Evolutionary conservation across 306 rosid genomes (phyloP).

Genomic region (Vigna mungo): DNA sequence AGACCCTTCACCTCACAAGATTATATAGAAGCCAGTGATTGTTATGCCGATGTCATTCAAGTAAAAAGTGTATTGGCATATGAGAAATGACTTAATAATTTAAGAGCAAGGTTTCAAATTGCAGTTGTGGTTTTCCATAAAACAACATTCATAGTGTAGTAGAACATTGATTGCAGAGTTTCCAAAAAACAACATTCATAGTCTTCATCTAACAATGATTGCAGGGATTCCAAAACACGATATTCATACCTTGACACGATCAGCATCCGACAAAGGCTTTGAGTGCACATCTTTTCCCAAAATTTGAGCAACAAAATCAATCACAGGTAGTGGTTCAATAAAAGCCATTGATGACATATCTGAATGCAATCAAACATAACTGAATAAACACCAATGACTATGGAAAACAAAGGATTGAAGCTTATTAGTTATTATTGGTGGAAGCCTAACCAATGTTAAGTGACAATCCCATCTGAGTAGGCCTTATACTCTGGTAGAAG

Average conservation of each 20-base stretch:
- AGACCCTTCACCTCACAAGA: no score
- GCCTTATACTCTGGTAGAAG: conserved; percentile 64
- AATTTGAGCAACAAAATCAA: conserved; percentile 64
- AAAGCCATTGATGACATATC: conserved; percentile 66
- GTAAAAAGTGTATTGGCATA: no score
- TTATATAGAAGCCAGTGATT: no score
- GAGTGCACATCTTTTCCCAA: conserved; percentile 58
- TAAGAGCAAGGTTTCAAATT: no score
- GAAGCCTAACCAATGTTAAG: conserved; percentile 54
- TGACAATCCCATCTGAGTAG: conserved; percentile 64
- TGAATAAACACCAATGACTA: neutral
- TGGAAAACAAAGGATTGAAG: neutral
- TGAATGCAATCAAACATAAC: conserved; percentile 32
- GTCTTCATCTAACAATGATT: conserved; percentile 11
- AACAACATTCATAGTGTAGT: neutral
- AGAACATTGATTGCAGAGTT: neutral
- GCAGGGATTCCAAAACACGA: conserved; percentile 13
- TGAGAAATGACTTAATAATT: no score
- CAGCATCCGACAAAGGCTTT: conserved; percentile 59
- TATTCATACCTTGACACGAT: conserved; percentile 56
- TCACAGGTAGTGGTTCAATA: conserved; percentile 64
- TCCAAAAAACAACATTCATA: neutral
- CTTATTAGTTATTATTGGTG: conserved; percentile 5
- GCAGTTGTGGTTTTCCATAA: neutral
- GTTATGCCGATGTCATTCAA: no score